Evolutionary conservation across 176 grass and related monocot species (phyloP).

Genomic region (Eleusine indica): DNA sequence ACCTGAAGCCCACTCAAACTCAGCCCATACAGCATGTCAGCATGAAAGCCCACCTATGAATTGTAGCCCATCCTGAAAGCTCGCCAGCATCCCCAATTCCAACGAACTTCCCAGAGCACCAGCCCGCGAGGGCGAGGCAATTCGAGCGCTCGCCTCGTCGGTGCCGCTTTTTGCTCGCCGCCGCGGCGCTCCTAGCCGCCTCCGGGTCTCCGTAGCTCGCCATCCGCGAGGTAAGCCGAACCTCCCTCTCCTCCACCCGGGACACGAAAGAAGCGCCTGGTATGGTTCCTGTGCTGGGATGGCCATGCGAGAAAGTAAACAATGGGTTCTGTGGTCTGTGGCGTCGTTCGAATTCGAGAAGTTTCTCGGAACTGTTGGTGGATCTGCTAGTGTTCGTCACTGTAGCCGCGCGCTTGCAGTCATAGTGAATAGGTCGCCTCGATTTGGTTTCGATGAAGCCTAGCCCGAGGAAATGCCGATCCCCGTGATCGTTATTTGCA

Average conservation of each 20-base stretch:
- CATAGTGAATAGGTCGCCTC: not conserved
- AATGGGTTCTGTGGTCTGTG: not conserved
- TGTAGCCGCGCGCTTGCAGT: not conserved
- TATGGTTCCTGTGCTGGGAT: not conserved
- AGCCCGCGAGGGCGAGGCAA: not conserved
- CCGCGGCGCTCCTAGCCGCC: not conserved
- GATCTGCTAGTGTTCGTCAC: not conserved
- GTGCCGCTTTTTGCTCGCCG: not conserved
- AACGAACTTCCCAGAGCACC: not conserved
- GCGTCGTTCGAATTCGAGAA: not conserved
- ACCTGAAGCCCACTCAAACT: too few species aligned
- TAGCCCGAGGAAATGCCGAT: conserved; percentile 10
- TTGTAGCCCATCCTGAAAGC: not conserved
- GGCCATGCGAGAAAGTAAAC: not conserved
- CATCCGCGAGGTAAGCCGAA: not conserved
- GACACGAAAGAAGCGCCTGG: not conserved
- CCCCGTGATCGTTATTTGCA: not conserved
- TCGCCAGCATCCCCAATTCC: not conserved
- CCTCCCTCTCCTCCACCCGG: not conserved
- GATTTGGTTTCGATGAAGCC: not conserved
- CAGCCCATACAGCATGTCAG: too few species aligned
- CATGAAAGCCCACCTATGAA: too few species aligned
- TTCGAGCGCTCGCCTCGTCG: not conserved
- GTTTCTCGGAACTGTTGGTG: not conserved
- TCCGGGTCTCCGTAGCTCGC: not conserved